These are phyloP conservation scores for Kodamaea kakaduensis DNA, from an alignment of 805 yeast species.

Conservation along the genomic window DNA sequence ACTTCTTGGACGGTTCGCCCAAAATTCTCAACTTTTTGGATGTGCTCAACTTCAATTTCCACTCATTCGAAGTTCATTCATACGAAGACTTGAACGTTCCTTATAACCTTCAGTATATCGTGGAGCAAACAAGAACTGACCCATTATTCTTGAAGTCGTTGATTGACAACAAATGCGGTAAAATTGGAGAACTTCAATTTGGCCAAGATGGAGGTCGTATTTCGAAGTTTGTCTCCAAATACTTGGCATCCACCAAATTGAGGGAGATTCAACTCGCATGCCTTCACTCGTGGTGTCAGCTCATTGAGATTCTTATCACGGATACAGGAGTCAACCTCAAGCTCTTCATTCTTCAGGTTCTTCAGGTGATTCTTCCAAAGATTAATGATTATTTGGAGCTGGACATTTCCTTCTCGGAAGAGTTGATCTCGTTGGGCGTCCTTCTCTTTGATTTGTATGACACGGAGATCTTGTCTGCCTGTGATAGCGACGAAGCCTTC, in stretches of 20 bases:
- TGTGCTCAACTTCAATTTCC: slow-evolving; percentile 54
- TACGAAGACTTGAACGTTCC: slow-evolving; percentile 23
- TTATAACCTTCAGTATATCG: slow-evolving; percentile 31
- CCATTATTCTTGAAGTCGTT: slow-evolving; percentile 21
- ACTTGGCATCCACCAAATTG: slow-evolving; percentile 44
- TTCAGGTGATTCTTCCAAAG: slow-evolving; percentile 72
- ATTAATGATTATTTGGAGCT: slow-evolving; percentile 68
- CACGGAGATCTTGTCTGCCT: slow-evolving; percentile 17
- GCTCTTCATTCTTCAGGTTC: slow-evolving; percentile 68
- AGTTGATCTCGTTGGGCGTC: slow-evolving; percentile 71
- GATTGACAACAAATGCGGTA: too few species aligned
- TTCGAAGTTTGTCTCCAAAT: slow-evolving; percentile 40
- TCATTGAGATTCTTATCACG: slow-evolving; percentile 68
- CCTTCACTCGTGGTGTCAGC: slow-evolving; percentile 78
- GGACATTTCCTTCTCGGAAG: slow-evolving; percentile 67
- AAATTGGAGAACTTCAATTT: slow-evolving; percentile 22
- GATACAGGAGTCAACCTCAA: slow-evolving; percentile 51
- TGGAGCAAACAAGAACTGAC: slow-evolving; percentile 32
- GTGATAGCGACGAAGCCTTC: slow-evolving; percentile 16
- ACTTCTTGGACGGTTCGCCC: slow-evolving; percentile 57
- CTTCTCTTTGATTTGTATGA: slow-evolving; percentile 63
- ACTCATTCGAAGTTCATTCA: slow-evolving; percentile 41
- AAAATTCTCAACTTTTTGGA: slow-evolving; percentile 68
- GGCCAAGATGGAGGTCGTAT: slow-evolving; percentile 22
- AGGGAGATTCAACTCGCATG: slow-evolving; percentile 54